Evolutionary conservation across 768 basidiomycete species (phyloP).

Genomic region (Lactifluus rugatus): DNA sequence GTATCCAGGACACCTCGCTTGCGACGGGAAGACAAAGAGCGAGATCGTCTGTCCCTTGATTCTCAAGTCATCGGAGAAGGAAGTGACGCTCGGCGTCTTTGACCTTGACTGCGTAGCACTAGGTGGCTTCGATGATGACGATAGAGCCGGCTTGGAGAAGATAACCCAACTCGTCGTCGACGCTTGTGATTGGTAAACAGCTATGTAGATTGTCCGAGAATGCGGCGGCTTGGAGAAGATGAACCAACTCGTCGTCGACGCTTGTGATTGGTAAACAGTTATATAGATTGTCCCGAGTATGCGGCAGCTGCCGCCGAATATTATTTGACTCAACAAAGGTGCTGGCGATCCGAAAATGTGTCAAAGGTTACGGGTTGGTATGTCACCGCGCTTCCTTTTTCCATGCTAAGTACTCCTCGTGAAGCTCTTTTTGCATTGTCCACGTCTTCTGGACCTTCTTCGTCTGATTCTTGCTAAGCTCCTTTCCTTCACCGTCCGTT

Average conservation of each 20-base stretch:
- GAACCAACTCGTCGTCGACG: constrained; percentile 26
- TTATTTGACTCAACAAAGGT: constrained; percentile 1
- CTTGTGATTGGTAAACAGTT: constrained; percentile 21
- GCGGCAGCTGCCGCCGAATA: constrained; percentile 9
- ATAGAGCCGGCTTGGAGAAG: constrained; percentile 32
- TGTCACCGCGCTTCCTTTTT: constrained; percentile 24
- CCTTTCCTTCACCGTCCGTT: constrained; percentile 76
- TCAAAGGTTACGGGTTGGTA: constrained; percentile 4
- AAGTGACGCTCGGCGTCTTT: constrained; percentile 34
- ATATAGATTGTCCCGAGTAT: constrained; percentile 4
- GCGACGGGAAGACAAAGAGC: constrained; percentile 82
- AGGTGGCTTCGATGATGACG: constrained; percentile 35
- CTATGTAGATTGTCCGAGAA: too few species aligned
- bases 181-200: constrained; percentile 21
- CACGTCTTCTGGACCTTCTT: constrained; percentile 76
- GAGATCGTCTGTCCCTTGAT: constrained; percentile 83
- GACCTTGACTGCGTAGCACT: constrained; percentile 33
- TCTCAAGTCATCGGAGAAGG: constrained; percentile 26
- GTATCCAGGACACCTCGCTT: constrained; percentile 91
- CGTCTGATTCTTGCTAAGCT: constrained; percentile 65
- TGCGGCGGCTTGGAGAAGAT: constrained; percentile 36
- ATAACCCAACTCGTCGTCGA: constrained; percentile 29
- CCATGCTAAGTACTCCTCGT: constrained; percentile 65
- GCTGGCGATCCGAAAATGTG: constrained; percentile 11
- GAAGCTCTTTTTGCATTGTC: constrained; percentile 63